These are phyloP conservation scores for Sedum album DNA, from an alignment of 164 flowering plant genomes.

Conservation along the genomic window DNA sequence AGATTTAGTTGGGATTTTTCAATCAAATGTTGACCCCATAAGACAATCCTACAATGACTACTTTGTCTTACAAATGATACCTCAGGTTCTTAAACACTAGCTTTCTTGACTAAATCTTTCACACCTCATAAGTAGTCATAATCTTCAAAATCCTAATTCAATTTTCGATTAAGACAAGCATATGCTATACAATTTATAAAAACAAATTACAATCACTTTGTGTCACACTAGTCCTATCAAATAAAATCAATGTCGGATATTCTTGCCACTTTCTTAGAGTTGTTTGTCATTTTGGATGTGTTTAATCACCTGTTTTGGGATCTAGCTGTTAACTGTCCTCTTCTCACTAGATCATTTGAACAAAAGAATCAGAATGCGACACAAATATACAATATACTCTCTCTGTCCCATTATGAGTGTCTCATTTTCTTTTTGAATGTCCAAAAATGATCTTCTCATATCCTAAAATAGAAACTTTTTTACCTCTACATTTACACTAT, in stretches of 20 bases:
- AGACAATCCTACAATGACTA: too few relatives aligned
- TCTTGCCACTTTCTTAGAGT: background rate
- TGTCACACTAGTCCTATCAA: background rate
- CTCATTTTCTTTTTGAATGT: too few relatives aligned
- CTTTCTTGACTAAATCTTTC: too few relatives aligned
- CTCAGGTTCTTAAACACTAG: too few relatives aligned
- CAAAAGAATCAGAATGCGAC: background rate
- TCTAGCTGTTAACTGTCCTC: background rate
- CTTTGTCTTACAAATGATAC: too few relatives aligned
- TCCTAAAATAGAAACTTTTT: too few relatives aligned
- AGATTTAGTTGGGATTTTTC: background rate
- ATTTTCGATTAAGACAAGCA: too few relatives aligned
- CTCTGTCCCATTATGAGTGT: background rate
- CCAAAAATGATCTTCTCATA: background rate
- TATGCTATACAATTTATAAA: too few relatives aligned
- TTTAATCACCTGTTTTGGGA: background rate
- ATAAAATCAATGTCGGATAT: conserved; percentile 1
- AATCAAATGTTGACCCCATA: background rate
- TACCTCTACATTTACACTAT: too few relatives aligned
- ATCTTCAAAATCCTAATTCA: too few relatives aligned
- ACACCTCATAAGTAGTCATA: too few relatives aligned
- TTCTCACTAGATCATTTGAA: background rate
- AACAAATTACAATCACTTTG: background rate
- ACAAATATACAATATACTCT: background rate
- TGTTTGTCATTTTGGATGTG: background rate